Percentiles rank a stretch among this genome's conserved stretches.
These are phyloP conservation scores for Cetradonia linearis DNA, from an alignment of 495 filamentous ascomycete species.

Conservation along the genomic window DNA sequence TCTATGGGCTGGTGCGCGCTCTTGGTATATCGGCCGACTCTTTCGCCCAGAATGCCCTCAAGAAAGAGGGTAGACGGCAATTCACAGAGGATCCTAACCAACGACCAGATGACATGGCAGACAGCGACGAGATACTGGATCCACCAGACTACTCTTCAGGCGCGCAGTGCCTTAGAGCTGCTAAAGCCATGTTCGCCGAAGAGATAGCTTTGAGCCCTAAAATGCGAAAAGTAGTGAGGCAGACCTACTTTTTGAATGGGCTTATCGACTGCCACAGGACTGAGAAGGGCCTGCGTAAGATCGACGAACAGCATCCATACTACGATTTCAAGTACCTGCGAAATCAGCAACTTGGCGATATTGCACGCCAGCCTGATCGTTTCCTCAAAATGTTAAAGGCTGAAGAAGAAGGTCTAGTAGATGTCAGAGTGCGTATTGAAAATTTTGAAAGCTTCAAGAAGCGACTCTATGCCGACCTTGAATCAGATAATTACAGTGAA, in stretches of 20 bases:
- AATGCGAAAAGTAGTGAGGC: slow-evolving; percentile 78
- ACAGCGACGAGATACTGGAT: slow-evolving; percentile 57
- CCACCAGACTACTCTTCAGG: slow-evolving; percentile 66
- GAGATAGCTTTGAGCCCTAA: slow-evolving; percentile 80
- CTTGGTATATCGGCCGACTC: slow-evolving; percentile 85
- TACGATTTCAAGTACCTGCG: slow-evolving; percentile 97
- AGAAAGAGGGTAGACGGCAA: slow-evolving; percentile 59
- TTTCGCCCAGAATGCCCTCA: slow-evolving; percentile 73
- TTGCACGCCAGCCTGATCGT: slow-evolving; percentile 73
- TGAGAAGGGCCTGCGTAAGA: slow-evolving; percentile 85
- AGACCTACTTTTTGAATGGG: slow-evolving; percentile 69
- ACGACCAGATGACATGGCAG: slow-evolving; percentile 77
- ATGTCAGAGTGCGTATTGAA: slow-evolving; percentile 68
- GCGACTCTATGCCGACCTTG: slow-evolving; percentile 68
- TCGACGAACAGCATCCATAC: slow-evolving; percentile 90
- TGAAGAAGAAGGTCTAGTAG: slow-evolving; percentile 82
- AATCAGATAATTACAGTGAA: slow-evolving; percentile 89
- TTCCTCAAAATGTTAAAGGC: slow-evolving; percentile 94
- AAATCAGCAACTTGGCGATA: slow-evolving; percentile 69
- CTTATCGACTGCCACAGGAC: slow-evolving; percentile 79
- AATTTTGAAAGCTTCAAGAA: slow-evolving; percentile 62
- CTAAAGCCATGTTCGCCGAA: slow-evolving; percentile 80
- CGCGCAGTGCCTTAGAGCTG: slow-evolving; percentile 62
- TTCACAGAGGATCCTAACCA: slow-evolving; percentile 72
- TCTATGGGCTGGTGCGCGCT: slow-evolving; percentile 73